Base-by-base conservation (phyloP, 257 asterid species). In the Rehmannia glutinosa region DNA sequence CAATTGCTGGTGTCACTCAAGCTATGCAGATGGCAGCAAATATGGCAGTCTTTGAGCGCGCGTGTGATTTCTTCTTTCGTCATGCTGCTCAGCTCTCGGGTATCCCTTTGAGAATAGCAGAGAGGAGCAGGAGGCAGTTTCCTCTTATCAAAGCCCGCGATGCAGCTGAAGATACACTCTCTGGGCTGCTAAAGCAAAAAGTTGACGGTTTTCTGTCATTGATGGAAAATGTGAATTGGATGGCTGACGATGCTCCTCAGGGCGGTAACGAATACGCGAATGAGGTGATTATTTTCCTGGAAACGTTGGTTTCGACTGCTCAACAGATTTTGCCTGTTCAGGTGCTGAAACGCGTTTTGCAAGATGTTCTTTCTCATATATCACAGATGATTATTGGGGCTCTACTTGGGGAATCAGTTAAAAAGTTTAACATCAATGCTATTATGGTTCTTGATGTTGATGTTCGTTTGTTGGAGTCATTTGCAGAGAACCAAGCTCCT, bases 11-110 rank as follows among this genome's bases (percentile, higher is more conserved):
- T 30, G 97, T 88, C 65, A 83, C 88, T 20, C 97, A 86, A 56
- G 98, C 97, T 50, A 92, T 92, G 98, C 98, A 90, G 79, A 86
- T 93, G 88, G 99, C 99, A 13, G 99, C 99, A 39, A 93, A 93
- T 51, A 90, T 93, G 96, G 90, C 96, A 15, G 99, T 88, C 28
- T 85, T 93, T 61, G 99, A 93, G 72, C 96, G 96, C 0, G 99
- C 99, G 8, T 90, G 99, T 76, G 99, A 93, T 79, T 93, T 88
- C 78, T 85, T 93, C 80, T 88, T 93, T 57, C 95, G 96, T 21
- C 99, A 93, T 55, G 99, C 96, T 68, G 99, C 99, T 9, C 99
- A 88, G 81, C 96, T 90, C 60, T 93, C 97, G 0, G 99, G 99
- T 6, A 84, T 93, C 60, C 96, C 99, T 36, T 59, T 90, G 71